Evolutionary conservation across 495 filamentous ascomycete species (phyloP), one percentile per base, ranked within the genome.

Genomic region (Lindgomyces ingoldianus): DNA sequence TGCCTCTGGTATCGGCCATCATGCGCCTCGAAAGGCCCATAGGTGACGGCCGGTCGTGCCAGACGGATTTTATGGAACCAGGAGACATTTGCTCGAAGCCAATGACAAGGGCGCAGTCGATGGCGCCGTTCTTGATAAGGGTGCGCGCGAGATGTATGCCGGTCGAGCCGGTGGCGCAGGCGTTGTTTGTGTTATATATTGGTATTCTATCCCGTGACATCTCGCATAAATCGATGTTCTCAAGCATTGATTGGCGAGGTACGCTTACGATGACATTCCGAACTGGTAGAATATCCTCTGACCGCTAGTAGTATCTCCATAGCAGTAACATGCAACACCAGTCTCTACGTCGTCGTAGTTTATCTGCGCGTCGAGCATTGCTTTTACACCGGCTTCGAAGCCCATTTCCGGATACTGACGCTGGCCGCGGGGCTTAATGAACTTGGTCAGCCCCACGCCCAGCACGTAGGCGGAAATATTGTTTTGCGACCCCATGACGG

Each of bases 241-340:
- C 30, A 12, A 30, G 3, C 6, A 30, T 12, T 16, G 49, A 16
- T 30, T 1, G 12, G 6, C 19, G 36, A 3, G 48, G 90, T 64
- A 93, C 93, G 67, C n/a, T n/a, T 95, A 96, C 73, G 87, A 80
- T 29, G 91, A 96, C 84, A 96, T 91, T 74, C 93, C 93, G 73
- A 96, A 96, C 77, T 98, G 93, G 75, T 98, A 98, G 80, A 98
- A 96, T 62, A 96, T 91, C 42, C 93, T 85, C 80, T 98, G 93
- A 24, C 93, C 93, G 69, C 89, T 91, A 48, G 93, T 96, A 47
- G 87, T 91, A 77, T 96, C 93, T 67, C 91, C 93, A 73, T 95
- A 98, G 78, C 90, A 91, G 75, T 96, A 96, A 80, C 93, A 98
- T 0, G 93, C 93, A 12, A 98, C 83, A 19, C 91, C 93, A 63